These are phyloP conservation scores for Kazachstania sp. DNA, from an alignment of 1,139 yeast species.

Conservation along the genomic window DNA sequence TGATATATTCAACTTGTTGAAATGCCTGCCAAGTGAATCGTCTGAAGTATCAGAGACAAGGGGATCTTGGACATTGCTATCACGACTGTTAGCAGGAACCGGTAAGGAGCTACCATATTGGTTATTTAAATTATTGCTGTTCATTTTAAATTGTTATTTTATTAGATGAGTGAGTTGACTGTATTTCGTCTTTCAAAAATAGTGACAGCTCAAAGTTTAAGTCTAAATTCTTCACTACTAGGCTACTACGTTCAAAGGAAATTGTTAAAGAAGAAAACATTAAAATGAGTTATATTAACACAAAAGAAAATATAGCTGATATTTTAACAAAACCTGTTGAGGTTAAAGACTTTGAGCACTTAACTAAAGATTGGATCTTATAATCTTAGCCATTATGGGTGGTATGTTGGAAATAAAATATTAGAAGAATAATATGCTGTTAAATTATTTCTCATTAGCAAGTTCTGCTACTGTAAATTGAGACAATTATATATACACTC, in stretches of 20 bases:
- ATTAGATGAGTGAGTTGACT: too few species aligned
- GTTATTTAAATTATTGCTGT: too few species aligned
- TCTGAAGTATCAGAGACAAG: neutral
- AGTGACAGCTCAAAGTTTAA: neutral
- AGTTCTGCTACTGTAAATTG: too few species aligned
- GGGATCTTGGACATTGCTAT: neutral
- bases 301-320: neutral
- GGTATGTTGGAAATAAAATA: neutral
- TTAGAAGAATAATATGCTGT: too few species aligned
- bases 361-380: neutral
- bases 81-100: neutral
- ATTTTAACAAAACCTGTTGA: neutral
- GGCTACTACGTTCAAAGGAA: constrained; percentile 34
- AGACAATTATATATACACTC: too few species aligned
- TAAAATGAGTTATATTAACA: neutral
- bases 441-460: too few species aligned
- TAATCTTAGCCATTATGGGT: neutral
- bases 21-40: neutral
- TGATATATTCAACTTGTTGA: neutral
- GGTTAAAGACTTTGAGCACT: neutral
- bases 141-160: too few species aligned
- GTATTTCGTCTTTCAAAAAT: neutral
- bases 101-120: neutral
- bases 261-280: neutral
- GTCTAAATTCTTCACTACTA: constrained; percentile 10